These are phyloP conservation scores for Leishmania amazonensis DNA, from an alignment of 208 protist genomes.

Conservation along the genomic window DNA sequence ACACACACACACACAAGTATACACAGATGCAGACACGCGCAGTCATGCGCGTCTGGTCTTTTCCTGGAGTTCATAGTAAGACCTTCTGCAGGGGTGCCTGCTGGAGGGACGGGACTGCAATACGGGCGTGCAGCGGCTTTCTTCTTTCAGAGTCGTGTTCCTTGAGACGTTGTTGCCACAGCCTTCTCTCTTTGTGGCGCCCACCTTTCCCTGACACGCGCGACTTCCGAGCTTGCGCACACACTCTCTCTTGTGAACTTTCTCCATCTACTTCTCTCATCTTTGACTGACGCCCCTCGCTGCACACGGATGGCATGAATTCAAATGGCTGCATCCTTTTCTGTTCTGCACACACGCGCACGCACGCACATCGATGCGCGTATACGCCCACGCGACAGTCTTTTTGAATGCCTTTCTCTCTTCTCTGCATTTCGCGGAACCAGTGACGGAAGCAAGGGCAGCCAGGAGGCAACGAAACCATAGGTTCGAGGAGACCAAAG, in stretches of 20 bases:
- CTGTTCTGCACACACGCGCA: background rate
- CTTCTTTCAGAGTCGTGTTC: background rate
- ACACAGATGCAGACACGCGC: background rate
- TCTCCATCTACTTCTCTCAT: background rate
- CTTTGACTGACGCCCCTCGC: background rate
- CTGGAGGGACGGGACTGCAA: background rate
- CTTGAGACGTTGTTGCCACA: background rate
- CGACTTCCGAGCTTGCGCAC: background rate
- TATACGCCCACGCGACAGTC: background rate
- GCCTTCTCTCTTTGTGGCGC: background rate
- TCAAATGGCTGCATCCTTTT: background rate
- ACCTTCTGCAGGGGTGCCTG: background rate
- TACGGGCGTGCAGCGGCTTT: too few relatives aligned
- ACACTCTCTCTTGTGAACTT: background rate
- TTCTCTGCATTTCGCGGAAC: background rate
- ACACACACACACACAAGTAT: background rate
- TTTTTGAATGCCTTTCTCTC: background rate
- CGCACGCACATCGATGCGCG: background rate
- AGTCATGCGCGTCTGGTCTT: background rate
- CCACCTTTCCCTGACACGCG: background rate
- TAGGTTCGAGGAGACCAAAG: background rate
- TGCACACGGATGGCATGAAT: background rate
- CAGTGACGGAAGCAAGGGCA: background rate
- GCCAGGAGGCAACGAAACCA: background rate
- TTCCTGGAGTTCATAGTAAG: background rate